Evolutionary conservation across 2,329 filamentous ascomycete genomes (phyloP), one percentile per base, ranked within the genome.

Genomic region (Colletotrichum magnum): DNA sequence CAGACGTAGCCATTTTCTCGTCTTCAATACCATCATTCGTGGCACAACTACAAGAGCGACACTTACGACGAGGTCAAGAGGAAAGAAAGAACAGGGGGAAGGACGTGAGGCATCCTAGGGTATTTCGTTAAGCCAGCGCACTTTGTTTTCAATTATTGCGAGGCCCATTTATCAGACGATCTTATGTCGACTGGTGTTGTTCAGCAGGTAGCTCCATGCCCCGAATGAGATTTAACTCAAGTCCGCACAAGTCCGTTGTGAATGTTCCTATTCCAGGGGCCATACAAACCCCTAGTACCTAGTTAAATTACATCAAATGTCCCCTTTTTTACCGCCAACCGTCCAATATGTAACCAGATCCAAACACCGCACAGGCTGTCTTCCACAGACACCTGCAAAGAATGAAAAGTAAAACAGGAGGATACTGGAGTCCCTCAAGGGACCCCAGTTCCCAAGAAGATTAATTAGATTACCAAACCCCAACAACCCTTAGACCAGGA

Each of bases 11-110:
- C 9, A 2, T 32, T 24, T 24, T 24, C 21, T 24, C 21, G 21
- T 21, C 21, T 21, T 21, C 21, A 21, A 21, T 21, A 64, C 32
- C 64, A 64, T 41, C 52, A n/a, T n/a, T n/a, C 58, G 2, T 52
- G 64, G 4, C 43, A 45, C 64, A 64, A 63, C 18, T 68, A 68
- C 15, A 68, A 58, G 43, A 63, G 57, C 7, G 59, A 64, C 7
- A 64, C 45, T 2, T 64, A 68, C 16, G 58, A 68, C n/a, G 45
- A 68, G 2, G 10, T 63, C 26, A 58, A 58, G 6, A 26, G n/a
- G 18, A 58, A 68, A 52, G 15, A 64, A 16, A 36, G 32, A 9
- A 52, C 52, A 28, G 6, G 5, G 0, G 4, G 47, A 24, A 50
- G n/a, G n/a, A 4, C 16, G 2, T 12, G 9, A 50, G 12, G 47